Evolutionary conservation across 192 early-diverging fungal species (phyloP).

Genomic region (Entomortierella beljakovae): DNA sequence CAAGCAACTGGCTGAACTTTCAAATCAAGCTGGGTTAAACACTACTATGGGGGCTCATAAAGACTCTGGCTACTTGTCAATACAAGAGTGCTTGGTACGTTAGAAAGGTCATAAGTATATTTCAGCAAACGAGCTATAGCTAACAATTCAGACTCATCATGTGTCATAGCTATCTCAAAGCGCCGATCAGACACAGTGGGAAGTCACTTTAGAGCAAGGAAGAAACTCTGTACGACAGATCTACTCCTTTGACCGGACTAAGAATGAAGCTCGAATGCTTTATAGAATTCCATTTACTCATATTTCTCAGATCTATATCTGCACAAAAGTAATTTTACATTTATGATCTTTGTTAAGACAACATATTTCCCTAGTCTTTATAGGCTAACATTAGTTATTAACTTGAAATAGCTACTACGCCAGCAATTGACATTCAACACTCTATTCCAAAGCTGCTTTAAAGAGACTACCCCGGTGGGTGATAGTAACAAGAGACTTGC

Average conservation of each 20-base stretch:
- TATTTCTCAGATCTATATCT: conserved; percentile 45
- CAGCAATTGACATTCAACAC: conserved; percentile 60
- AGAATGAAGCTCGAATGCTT: conserved; percentile 40
- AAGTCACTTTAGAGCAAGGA: conserved; percentile 33
- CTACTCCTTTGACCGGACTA: conserved; percentile 48
- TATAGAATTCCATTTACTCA: conserved; percentile 43
- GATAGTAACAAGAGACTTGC: conserved; percentile 16
- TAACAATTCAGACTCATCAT: not conserved
- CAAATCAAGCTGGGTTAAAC: conserved; percentile 43
- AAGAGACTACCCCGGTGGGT: conserved; percentile 19
- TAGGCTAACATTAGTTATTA: not conserved
- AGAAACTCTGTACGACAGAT: conserved; percentile 27
- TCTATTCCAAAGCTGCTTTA: conserved; percentile 62
- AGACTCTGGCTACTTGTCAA: conserved; percentile 38
- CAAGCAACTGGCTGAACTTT: conserved; percentile 43
- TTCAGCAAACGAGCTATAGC: too few relatives aligned
- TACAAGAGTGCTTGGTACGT: conserved; percentile 46
- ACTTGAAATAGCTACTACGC: conserved; percentile 37
- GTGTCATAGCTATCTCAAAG: conserved; percentile 19
- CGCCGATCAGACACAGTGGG: conserved; percentile 43
- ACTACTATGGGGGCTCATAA: conserved; percentile 42
- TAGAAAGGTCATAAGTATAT: too few relatives aligned
- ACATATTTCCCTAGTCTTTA: not conserved
- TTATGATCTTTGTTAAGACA: not conserved
- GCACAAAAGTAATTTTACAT: conserved; percentile 31